Conservation (phyloP, 208 protist species). For the Trypanosoma brucei region DNA sequence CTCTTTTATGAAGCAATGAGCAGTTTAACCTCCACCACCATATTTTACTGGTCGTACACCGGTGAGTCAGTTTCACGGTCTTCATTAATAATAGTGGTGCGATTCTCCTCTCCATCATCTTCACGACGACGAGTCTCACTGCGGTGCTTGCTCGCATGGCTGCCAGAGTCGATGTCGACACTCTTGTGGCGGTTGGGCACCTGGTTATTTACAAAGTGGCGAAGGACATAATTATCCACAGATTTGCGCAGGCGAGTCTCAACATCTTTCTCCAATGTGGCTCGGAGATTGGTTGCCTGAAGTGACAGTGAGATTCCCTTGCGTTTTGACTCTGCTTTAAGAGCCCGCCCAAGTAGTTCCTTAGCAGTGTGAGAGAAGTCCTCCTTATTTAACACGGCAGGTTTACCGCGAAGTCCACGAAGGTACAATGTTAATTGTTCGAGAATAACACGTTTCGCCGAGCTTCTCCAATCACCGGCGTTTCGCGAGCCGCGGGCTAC, state of each 20-base stretch:
- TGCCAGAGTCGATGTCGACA: not conserved
- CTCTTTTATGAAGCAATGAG: too few relatives aligned
- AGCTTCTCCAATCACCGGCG: conserved; percentile 48
- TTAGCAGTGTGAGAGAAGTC: conserved; percentile 51
- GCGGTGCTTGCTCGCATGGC: not conserved
- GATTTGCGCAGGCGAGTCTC: conserved; percentile 60
- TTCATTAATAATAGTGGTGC: conserved; percentile 14
- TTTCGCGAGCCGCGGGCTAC: not conserved
- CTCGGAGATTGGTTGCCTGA: conserved; percentile 36
- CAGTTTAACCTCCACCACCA: too few relatives aligned
- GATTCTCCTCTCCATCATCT: conserved; percentile 19
- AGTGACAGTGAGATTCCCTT: conserved; percentile 56
- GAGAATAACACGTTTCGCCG: conserved; percentile 75
- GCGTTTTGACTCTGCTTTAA: conserved; percentile 53
- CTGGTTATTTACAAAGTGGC: conserved; percentile 32
- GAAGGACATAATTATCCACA: conserved; percentile 71
- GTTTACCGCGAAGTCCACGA: conserved; percentile 40
- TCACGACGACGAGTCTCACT: not conserved
- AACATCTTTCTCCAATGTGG: conserved; percentile 48
- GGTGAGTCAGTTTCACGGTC: conserved; percentile 32
- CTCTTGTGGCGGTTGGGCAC: not conserved
- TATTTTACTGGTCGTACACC: conserved; percentile 32
- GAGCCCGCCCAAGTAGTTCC: conserved; percentile 64
- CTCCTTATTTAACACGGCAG: conserved; percentile 45
- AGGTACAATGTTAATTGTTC: conserved; percentile 75